Evolutionary conservation across 2,329 filamentous ascomycete species (phyloP).

Genomic region (Rhynchosporium graminicola): DNA sequence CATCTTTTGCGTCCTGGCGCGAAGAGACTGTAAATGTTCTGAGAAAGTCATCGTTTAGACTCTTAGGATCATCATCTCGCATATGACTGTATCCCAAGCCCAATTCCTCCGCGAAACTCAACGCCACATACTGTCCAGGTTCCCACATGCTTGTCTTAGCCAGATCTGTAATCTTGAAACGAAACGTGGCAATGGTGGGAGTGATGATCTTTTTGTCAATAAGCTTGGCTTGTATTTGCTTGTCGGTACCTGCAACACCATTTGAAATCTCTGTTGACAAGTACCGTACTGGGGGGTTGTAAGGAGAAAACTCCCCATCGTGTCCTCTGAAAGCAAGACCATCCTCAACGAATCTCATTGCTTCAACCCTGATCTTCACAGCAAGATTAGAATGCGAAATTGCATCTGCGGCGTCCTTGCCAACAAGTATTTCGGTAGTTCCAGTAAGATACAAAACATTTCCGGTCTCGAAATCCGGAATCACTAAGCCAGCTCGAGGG

Average conservation of each 20-base stretch:
- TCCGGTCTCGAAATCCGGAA: constrained; percentile 74
- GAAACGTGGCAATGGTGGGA: constrained; percentile 67
- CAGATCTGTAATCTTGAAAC: constrained; percentile 50
- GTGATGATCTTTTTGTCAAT: constrained; percentile 61
- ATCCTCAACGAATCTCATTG: constrained; percentile 61
- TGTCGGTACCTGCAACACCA: constrained; percentile 18
- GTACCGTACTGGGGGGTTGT: constrained; percentile 73
- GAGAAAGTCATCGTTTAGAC: constrained; percentile 81
- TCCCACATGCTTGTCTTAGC: constrained; percentile 50
- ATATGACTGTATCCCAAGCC: constrained; percentile 79
- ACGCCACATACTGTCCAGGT: constrained; percentile 75
- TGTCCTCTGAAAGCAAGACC: constrained; percentile 69
- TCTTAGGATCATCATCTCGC: constrained; percentile 76
- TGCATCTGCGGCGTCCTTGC: constrained; percentile 59
- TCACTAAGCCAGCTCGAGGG: constrained; percentile 66
- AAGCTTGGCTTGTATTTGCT: constrained; percentile 51
- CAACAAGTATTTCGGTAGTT: constrained; percentile 64
- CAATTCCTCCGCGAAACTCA: constrained; percentile 71
- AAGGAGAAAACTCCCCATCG: constrained; percentile 65
- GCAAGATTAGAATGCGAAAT: constrained; percentile 73
- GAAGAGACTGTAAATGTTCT: constrained; percentile 82
- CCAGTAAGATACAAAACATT: constrained; percentile 74
- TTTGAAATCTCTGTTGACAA: constrained; percentile 57
- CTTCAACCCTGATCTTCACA: constrained; percentile 64
- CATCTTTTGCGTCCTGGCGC: constrained; percentile 29